A percentile compares a stretch with the other conserved stretches of the same genome.
These are phyloP conservation scores for Acanthamoeba sp. DNA, from an alignment of 208 protist genomes.

Conservation along the genomic window DNA sequence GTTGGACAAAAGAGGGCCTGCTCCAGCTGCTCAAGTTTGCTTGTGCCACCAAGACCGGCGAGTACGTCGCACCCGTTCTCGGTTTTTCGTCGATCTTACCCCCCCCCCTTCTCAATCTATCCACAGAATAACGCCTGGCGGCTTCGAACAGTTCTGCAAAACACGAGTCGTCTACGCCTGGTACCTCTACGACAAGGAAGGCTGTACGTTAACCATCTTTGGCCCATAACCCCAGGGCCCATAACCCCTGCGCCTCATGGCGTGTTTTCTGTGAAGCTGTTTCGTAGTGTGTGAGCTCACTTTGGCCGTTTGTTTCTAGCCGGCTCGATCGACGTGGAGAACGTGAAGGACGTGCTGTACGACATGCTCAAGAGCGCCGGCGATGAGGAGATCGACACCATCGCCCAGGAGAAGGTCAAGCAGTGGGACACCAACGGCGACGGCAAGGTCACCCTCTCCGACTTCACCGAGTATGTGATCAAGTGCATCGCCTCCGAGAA, in stretches of 20 bases:
- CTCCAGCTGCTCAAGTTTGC: constrained; percentile 19
- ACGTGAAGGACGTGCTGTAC: constrained; percentile 22
- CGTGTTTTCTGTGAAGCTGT: background rate
- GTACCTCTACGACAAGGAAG: constrained; percentile 63
- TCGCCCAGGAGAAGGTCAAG: constrained; percentile 55
- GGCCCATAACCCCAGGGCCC: background rate
- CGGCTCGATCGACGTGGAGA: background rate
- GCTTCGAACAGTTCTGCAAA: constrained; percentile 49
- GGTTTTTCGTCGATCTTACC: background rate
- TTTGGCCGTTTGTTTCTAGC: background rate
- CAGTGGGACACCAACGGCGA: constrained; percentile 45
- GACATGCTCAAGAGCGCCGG: constrained; percentile 23
- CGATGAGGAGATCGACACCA: constrained; percentile 43
- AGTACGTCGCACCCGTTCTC: background rate
- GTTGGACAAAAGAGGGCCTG: constrained; percentile 46
- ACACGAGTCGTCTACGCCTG: constrained; percentile 45
- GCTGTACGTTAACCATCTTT: background rate
- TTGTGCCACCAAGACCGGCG: constrained; percentile 25
- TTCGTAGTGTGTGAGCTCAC: background rate
- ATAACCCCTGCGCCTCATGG: background rate
- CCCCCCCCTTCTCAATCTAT: background rate
- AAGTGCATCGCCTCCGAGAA: constrained; percentile 23
- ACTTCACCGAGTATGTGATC: constrained; percentile 62
- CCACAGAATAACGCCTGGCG: background rate
- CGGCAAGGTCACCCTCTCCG: constrained; percentile 20